Base-by-base conservation (phyloP, 768 basidiomycete genomes). In the Suillus decipiens region DNA sequence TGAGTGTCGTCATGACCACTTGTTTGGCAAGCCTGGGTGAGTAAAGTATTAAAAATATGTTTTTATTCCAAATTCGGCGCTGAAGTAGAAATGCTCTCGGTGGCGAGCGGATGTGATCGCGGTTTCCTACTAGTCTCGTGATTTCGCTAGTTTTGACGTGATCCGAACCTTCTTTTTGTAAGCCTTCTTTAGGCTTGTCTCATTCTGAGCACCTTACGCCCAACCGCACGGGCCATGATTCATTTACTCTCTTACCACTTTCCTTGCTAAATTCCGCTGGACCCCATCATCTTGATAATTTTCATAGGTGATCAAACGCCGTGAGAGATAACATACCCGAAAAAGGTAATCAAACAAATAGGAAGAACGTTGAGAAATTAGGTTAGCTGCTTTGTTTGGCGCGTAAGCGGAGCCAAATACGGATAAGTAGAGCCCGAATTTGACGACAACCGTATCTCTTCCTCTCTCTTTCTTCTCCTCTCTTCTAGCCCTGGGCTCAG, bases 381-480 rank as follows among this genome's bases (percentile, higher is more conserved):
- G 75, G 76, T 75, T 63, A 77, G 61, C 56, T 74, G 67, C 70
- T 74, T 75, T 75, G 74, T 75, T 75, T 76, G 75, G 76, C 75
- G 70, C 72, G 67, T 75, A 67, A 74, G 74, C 74, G 74, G 74
- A 75, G 73, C 75, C 76, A 77, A 76, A 78, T 76, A 78, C 66
- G 75, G 76, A 77, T 77, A 78, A 76, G 73, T 51, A 78, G 71
- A 69, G 69, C 69, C 70, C 68, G 75, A 79, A 76, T 73, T 69
- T 68, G 66, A 70, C 67, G 63, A 64, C 58, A 63, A 72, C 71
- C 69, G 66, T 76, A 77, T 75, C 82, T 77, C 78, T 75, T 70
- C 81, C 82, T 80, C 82, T 76, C 69, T 82, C 83, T 84, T 82
- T 78, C 81, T 82, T 82, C 80, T 83, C 82, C 80, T 83, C 83